These are phyloP conservation scores for Myriosclerotinia curreyana DNA, from an alignment of 2,329 filamentous ascomycete species.

Conservation along the genomic window DNA sequence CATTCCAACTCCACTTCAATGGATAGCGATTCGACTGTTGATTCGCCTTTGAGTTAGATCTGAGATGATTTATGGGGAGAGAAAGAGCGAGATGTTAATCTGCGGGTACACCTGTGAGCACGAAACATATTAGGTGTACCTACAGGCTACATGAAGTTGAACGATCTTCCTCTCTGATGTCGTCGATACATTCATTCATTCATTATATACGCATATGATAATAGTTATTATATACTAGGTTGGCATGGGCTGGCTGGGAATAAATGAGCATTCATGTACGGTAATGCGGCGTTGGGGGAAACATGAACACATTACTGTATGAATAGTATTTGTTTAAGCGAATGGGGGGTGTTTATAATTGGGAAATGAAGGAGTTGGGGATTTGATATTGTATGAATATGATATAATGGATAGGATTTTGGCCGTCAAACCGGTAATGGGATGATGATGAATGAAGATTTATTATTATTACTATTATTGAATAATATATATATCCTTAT, in stretches of 20 bases:
- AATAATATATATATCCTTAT: no score
- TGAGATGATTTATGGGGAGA: no score
- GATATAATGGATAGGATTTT: no score
- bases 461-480: no score
- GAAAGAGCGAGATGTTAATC: neutral
- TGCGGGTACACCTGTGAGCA: no score
- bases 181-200: no score
- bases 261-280: slow-evolving; percentile 7
- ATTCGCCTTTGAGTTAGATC: neutral
- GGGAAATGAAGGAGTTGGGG: neutral
- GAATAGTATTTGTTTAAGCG: neutral
- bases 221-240: neutral
- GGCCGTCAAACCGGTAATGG: no score
- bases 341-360: neutral
- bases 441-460: no score
- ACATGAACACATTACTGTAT: neutral
- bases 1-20: neutral
- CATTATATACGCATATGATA: neutral
- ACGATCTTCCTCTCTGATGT: neutral
- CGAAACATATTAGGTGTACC: neutral
- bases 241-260: neutral
- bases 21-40: neutral
- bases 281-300: neutral
- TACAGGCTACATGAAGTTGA: no score
- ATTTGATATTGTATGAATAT: neutral